Conservation (phyloP, 176 grass and related monocot species). For the Musa schizocarpa region DNA sequence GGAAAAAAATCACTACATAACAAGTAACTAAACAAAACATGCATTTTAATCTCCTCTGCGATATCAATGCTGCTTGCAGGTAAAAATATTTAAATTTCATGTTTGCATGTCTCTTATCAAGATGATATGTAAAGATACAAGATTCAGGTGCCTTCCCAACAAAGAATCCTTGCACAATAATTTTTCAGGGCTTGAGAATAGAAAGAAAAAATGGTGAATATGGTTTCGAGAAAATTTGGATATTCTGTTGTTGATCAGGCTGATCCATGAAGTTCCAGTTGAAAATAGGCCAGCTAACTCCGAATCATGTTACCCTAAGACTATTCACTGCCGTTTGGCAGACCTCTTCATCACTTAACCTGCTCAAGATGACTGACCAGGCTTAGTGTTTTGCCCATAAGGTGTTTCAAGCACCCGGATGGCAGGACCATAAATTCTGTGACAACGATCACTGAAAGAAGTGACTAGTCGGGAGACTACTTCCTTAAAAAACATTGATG, state of each 20-base stretch:
- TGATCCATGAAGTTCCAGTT: too few relatives aligned
- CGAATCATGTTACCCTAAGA: too few relatives aligned
- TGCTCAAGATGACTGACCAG: not conserved
- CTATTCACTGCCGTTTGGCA: not conserved
- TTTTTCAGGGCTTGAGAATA: not conserved
- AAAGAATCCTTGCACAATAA: not conserved
- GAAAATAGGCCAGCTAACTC: too few relatives aligned
- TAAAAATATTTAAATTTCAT: not conserved
- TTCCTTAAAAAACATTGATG: constrained; percentile 96
- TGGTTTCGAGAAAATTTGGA: too few relatives aligned
- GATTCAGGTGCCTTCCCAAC: not conserved
- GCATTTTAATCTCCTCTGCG: too few relatives aligned
- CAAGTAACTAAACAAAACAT: too few relatives aligned
- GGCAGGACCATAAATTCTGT: constrained; percentile 83
- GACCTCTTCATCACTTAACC: not conserved
- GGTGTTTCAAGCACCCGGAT: constrained; percentile 53
- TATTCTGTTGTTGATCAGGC: too few relatives aligned
- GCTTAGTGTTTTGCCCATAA: constrained; percentile 49
- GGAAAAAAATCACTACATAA: too few relatives aligned
- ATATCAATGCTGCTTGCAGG: too few relatives aligned
- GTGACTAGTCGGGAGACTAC: constrained; percentile 74
- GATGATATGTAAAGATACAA: not conserved
- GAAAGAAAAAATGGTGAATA: not conserved
- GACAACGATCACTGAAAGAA: constrained; percentile 67
- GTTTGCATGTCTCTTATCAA: not conserved